Evolutionary conservation across 2,329 filamentous ascomycete genomes (phyloP), one percentile per base, ranked within the genome.

Genomic region (Orbilia brochopaga): DNA sequence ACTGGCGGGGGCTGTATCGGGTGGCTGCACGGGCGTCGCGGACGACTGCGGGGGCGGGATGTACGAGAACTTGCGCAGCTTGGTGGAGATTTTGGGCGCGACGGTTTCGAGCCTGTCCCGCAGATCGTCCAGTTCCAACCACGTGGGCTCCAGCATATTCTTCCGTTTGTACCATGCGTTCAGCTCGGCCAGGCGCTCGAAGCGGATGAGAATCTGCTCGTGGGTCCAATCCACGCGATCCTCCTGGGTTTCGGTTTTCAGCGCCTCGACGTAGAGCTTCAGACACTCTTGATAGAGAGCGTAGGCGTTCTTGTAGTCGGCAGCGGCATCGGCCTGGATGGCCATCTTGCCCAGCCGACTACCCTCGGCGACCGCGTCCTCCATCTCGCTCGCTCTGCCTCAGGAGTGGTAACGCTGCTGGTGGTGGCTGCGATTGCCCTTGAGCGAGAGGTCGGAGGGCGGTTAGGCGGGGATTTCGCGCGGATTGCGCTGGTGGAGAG

Each of bases 111-210:
- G 48, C 15, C 66, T 58, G 27, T 70, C 66, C 21, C 66, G 55
- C 27, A 70, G 50, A 44, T 70, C 66, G n/a, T 70, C 66, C 42
- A 70, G 54, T 54, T 64, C 59, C 55, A 70, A 50, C 66, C 66
- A 70, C 37, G 27, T 54, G n/a, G 53, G n/a, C 42, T 70, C 66
- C 50, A 70, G 40, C 24, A 50, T 30, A 15, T 64, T 64, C 59
- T 70, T 70, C n/a, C 59, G 59, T 50, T 70, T 70, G 40, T 70
- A 70, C 66, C 66, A 70, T 59, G 66, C 66, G 66, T 70, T 70
- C 59, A 70, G 48, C 30, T 70, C 66, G 48, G 66, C 66, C 15
- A 70, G 66, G 51, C 66, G 66, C 50, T 70, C 66, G 59, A 64
- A 70, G 19, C 66, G 66, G 50, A 70, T 70, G 55, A 70, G 66